Conservation (phyloP, 106 monocot genomes). For the Platanthera zijinensis region DNA sequence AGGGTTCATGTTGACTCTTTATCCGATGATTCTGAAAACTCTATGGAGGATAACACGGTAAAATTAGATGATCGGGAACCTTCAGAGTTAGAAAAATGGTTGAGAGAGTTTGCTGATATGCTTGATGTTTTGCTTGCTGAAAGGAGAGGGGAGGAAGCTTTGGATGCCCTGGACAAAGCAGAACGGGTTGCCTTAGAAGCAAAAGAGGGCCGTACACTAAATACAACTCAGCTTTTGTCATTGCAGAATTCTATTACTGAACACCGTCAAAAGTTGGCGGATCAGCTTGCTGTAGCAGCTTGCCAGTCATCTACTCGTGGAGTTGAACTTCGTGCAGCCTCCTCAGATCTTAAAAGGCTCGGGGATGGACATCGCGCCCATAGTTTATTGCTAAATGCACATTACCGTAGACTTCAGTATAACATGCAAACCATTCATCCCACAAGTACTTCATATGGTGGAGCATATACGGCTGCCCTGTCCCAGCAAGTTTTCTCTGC, state of each 20-base stretch:
- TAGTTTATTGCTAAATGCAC: conserved; percentile 71
- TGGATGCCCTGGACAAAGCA: conserved; percentile 84
- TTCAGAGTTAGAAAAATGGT: conserved; percentile 80
- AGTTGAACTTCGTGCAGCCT: conserved; percentile 85
- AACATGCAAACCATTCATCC: conserved; percentile 94
- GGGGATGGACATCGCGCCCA: conserved; percentile 87
- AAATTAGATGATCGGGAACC: conserved; percentile 67
- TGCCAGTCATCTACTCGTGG: conserved; percentile 91
- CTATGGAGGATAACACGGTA: conserved; percentile 26
- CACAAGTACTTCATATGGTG: conserved; percentile 87
- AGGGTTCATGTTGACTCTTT: conserved; percentile 67
- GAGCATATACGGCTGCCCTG: conserved; percentile 87
- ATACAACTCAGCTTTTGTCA: conserved; percentile 20
- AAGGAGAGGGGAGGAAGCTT: conserved; percentile 93
- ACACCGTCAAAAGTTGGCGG: conserved; percentile 57
- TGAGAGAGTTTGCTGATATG: conserved; percentile 68
- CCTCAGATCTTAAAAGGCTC: conserved; percentile 85
- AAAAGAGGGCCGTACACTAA: conserved; percentile 39
- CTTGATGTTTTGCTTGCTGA: conserved; percentile 92
- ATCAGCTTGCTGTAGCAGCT: conserved; percentile 94
- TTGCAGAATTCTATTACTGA: conserved; percentile 41
- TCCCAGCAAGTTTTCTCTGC: conserved; percentile 94
- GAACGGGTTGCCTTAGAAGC: conserved; percentile 56
- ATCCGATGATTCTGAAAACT: conserved; percentile 38
- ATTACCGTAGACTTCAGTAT: conserved; percentile 73